Percentiles rank a stretch among this genome's conserved stretches.
phyloP scores from a whole-genome alignment of 768 basidiomycete genomes.

The Tylopilus felleus region DNA sequence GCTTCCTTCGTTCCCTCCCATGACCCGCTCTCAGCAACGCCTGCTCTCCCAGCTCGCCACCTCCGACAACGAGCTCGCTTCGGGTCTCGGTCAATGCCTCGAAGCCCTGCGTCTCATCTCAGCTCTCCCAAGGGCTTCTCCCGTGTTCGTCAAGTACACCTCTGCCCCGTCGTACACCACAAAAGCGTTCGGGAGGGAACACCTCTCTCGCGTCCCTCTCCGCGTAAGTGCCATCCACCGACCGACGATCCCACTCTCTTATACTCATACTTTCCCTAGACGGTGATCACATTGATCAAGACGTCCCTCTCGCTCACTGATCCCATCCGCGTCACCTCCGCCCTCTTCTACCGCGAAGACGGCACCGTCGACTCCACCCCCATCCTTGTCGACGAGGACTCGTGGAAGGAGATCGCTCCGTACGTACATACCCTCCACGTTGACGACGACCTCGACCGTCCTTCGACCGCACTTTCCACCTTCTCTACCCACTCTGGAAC shows the following conservation, averaged over 20 bases:
- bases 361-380: conserved; percentile 22
- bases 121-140: conserved; percentile 27
- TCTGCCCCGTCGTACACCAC: conserved; percentile 13
- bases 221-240: conserved; percentile 19
- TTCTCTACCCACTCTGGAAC: conserved; percentile 6
- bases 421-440: conserved; percentile 31
- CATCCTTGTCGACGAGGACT: conserved; percentile 29
- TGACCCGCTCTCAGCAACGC: conserved; percentile 29
- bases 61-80: conserved; percentile 33
- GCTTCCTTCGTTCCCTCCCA: neutral
- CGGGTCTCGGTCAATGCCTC: conserved; percentile 32
- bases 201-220: conserved; percentile 32
- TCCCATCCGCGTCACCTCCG: conserved; percentile 19
- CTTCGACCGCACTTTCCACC: conserved; percentile 9
- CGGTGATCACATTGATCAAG: conserved; percentile 26
- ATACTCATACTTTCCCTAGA: conserved; percentile 9
- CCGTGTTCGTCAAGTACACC: conserved; percentile 25
- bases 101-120: conserved; percentile 33
- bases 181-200: conserved; percentile 31
- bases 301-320: conserved; percentile 13
- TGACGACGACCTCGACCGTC: conserved; percentile 24
- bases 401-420: conserved; percentile 32
- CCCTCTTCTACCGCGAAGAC: conserved; percentile 30
- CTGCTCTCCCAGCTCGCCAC: conserved; percentile 30
- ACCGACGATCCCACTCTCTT: no score